Base-by-base conservation (phyloP, 768 basidiomycete genomes). In the Suillus subalutaceus region DNA sequence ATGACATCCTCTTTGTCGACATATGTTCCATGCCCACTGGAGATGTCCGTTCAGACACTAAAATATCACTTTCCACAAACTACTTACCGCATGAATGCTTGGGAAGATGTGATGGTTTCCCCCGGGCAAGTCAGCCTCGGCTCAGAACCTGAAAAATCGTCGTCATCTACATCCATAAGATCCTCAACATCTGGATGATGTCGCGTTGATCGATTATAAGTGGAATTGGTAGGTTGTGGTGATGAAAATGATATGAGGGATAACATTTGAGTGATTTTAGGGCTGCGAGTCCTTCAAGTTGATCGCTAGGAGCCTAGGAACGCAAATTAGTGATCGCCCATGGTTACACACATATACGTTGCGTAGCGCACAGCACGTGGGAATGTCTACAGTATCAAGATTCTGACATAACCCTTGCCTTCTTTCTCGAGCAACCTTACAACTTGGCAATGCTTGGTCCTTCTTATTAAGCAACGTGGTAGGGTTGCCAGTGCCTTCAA, bases 21-120 rank as follows among this genome's bases (percentile, higher is more conserved):
- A 77, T 96, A 97, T 40, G 97, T 98, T 35, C 97, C 97, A 79
- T 99, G 97, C n/a, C 97, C 97, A 69, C 97, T 98, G 72, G 60
- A 20, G 44, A 48, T 66, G 10, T 10, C 20, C 10, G 18, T 26
- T 44, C 41, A 62, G 30, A 50, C 41, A 65, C 5, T 38, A 20
- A 40, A 26, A 26, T 41, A 41, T 32, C 44, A 62, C 23, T 13
- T 43, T 44, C 10, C 20, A 38, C 57, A 26, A 6, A 32, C 7
- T 37, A 30, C 84, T 65, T 72, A 94, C 94, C 95, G 86, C 94
- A 97, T 96, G 74, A 90, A 96, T 13, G 88, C 86, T 58, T 90
- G 91, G 0, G 95, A 87, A 43, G 93, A 95, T 4, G 94, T 94
- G 66, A 97, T 82, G 0, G 84, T 77, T 75, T 96, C 92, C 20